Base-by-base conservation (phyloP, 106 monocot genomes). In the Gastrodia elata region DNA sequence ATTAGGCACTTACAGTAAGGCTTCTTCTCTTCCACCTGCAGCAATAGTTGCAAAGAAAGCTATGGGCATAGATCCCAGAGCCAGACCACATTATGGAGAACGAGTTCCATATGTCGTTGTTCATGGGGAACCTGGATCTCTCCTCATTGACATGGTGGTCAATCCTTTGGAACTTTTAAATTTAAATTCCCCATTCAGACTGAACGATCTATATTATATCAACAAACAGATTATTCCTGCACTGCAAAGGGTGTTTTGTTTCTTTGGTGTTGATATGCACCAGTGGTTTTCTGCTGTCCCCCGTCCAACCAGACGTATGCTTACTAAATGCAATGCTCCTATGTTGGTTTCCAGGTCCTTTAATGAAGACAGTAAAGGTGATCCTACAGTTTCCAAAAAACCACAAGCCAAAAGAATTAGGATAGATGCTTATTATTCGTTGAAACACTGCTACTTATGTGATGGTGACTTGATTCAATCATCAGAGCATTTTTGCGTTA, bases 181-280 rank as follows among this genome's bases (percentile, higher is more conserved):
- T 34, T 71, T 93, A 9, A 76, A 78, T 49, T 88, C 92, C 68
- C 81, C 86, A 16, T 88, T 88, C 70, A 81, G 92, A 75, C 71
- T 93, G 73, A 97, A 97, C 75, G 90, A 88, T 25, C 33, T 76
- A 35, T 97, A 93, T 78, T 97, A 97, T 73, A 93, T 97, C 39
- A 86, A 68, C 35, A 97, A 97, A 69, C 97, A 97, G 80, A 93
- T 97, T 34, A 93, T 97, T 70, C 97, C 97, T 39, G 88, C 87
- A 26, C 58, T 97, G 49, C 90, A 93, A 71, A 74, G 97, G 33
- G 82, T 90, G n/a, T 84, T 97, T 82, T 88, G 97, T 28, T 93
- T 97, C 71, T 38, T 97, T 68, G 84, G 90, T 40, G 88, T 75
- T 65, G 92, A 97, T 72, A 61, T 97, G 71, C 80, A 83, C 61